Base-by-base conservation (phyloP, 2,329 filamentous ascomycete species). In the Gaeumannomyces tritici region DNA sequence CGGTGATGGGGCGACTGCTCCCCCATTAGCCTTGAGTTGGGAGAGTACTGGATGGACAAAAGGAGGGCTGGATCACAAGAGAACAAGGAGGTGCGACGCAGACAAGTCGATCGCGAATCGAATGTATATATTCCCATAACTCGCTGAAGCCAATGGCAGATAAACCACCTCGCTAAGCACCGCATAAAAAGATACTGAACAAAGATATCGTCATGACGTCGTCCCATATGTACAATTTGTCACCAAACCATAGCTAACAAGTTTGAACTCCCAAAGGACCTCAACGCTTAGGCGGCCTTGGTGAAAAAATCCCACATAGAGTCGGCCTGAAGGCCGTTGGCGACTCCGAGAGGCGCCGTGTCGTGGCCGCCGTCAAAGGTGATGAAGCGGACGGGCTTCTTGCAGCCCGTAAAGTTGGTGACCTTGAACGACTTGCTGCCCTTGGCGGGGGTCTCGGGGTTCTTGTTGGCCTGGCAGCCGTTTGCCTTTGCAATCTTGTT, bases 401-500 rank as follows among this genome's bases (percentile, higher is more conserved):
- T 51, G 42, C 42, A 51, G 42, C 42, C 42, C 6, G 21, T 2
- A 9, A 51, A 51, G 21, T 51, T n/a, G 3, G 42, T n/a, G 7
- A 51, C 42, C 42, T 51, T n/a, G 42, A n/a, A 51, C 21, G 21
- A 9, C 35, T 42, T 42, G 35, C 8, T 18, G 21, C 21, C 42
- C 21, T 51, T n/a, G 7, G 42, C 21, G 1, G 42, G 21, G 0
- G 21, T 51, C 21, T 9, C 42, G 42, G 42, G 26, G 29, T 15
- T 27, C 42, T 11, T n/a, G 21, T 27, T 55, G 21, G 21, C 12
- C 42, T 54, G 42, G 24, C 47, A 51, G 58, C n/a, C 31, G 11
- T 60, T 24, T 21, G 15, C 42, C 33, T 60, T 60, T 54, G 74
- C 70, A 63, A 76, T 77, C 51, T 67, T 69, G 62, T 77, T 73